Evolutionary conservation across 108 stramenopile genomes (phyloP).

Genomic region (Cyclotella cryptica): DNA sequence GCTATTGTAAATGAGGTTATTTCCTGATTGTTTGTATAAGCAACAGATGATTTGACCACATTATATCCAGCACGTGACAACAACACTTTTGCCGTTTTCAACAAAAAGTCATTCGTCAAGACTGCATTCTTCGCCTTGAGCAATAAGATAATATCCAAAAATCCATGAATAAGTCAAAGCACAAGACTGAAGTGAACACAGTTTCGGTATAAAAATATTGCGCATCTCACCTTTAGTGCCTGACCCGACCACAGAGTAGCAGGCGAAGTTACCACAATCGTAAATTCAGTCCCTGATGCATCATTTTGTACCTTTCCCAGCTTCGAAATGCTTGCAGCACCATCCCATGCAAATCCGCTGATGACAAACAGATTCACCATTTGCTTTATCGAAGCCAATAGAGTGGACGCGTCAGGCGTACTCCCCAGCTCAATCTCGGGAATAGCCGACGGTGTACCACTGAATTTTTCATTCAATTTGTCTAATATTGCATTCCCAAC

Average conservation of each 20-base stretch:
- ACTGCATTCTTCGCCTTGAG: slow-evolving; percentile 24
- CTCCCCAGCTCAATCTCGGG: slow-evolving; percentile 56
- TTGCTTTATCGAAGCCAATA: slow-evolving; percentile 62
- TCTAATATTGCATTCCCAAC: slow-evolving; percentile 74
- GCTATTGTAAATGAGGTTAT: slow-evolving; percentile 45
- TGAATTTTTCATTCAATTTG: slow-evolving; percentile 69
- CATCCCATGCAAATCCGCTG: slow-evolving; percentile 81
- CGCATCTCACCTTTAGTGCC: slow-evolving; percentile 50
- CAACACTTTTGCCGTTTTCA: slow-evolving; percentile 62
- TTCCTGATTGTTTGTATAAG: slow-evolving; percentile 56
- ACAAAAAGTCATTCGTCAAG: slow-evolving; percentile 51
- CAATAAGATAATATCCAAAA: neutral
- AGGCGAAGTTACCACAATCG: slow-evolving; percentile 64
- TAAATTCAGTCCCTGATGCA: slow-evolving; percentile 54
- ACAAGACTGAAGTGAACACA: too few species aligned
- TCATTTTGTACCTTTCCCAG: slow-evolving; percentile 5
- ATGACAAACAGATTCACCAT: slow-evolving; percentile 77
- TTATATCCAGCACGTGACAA: slow-evolving; percentile 61
- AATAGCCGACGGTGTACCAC: slow-evolving; percentile 61
- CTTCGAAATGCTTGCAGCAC: slow-evolving; percentile 49
- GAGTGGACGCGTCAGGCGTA: slow-evolving; percentile 49
- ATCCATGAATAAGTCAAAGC: neutral
- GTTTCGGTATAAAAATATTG: slow-evolving; percentile 31
- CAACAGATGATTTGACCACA: slow-evolving; percentile 59
- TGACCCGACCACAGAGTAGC: slow-evolving; percentile 85